Base-by-base conservation (phyloP, 352 stramenopile genomes). In the Thalassiosira livingstoniorum region DNA sequence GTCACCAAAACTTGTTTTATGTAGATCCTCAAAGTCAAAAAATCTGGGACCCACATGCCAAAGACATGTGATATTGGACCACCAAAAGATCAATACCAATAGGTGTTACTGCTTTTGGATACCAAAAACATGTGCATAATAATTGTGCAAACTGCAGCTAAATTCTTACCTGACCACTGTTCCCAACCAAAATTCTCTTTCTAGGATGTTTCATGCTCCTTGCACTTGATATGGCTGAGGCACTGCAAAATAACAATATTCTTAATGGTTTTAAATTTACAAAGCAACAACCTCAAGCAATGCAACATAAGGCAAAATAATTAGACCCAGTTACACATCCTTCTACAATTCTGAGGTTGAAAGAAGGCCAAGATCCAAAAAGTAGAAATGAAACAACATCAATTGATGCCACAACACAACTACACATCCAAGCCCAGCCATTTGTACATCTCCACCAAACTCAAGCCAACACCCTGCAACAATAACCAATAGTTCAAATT, bases 71-170 rank as follows among this genome's bases (percentile, higher is more conserved):
- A 64, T 39, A 5, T 78, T 81, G 13, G 78, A 78, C 4, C 74
- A 62, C 4, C 43, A 87, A 4, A 80, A 78, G 11, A 32, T 34
- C 27, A 34, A 69, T 13, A 7, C 61, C 23, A 34, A 80, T n/a
- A 25, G 0, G 7, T n/a, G 32, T 55, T 13, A 78, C 78, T 0
- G 58, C 67, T 21, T 62, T 78, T 27, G 86, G 67, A 4, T 29
- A 58, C 31, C 85, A 87, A 80, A 78, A 74, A 11, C 74, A 89
- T 61, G 25, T 87, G 18, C 23, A 81, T 35, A 74, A 29, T 29
- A 11, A 7, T 11, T 5, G 27, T 27, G 7, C 4, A 11, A 29
- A 4, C 5, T 4, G 4, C 11, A 25, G 47, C 47, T 29, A 58
- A 58, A 58, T 58, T 58, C 27, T 58, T 29, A 29, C 23, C 54